Percentiles rank a stretch among this genome's conserved stretches.
These are phyloP conservation scores for Moricandia arvensis DNA, from an alignment of 345 rosid genomes.

Conservation along the genomic window DNA sequence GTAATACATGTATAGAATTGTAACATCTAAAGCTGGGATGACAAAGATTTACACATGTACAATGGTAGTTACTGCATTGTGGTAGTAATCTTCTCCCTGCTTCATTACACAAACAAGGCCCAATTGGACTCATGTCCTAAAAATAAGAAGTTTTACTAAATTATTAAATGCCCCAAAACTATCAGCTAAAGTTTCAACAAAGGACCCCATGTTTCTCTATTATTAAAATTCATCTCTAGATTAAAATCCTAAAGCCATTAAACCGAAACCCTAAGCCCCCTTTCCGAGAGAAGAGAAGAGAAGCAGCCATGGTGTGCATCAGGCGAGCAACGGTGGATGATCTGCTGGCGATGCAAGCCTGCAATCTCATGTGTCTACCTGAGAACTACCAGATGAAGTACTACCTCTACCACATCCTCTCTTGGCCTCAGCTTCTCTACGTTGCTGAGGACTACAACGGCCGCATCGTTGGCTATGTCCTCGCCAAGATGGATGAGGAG, in stretches of 20 bases:
- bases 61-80: no score
- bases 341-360: conserved; percentile 94
- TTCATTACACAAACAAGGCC: background rate
- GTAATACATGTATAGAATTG: background rate
- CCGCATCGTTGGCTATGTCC: conserved; percentile 91
- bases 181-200: background rate
- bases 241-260: background rate
- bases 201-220: background rate
- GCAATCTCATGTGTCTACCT: conserved; percentile 90
- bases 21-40: no score
- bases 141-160: background rate
- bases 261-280: conserved; percentile 34
- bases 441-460: conserved; percentile 98
- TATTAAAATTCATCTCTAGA: background rate
- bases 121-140: background rate
- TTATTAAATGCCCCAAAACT: background rate
- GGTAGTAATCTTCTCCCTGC: background rate
- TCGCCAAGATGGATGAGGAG: conserved; percentile 99
- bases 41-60: background rate
- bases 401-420: conserved; percentile 92
- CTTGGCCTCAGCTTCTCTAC: conserved; percentile 99
- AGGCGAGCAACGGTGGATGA: conserved; percentile 94
- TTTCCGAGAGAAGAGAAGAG: background rate
- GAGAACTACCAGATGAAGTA: conserved; percentile 99
- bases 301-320: conserved; percentile 77